Evolutionary conservation across 1,284 basidiomycete genomes (phyloP).

Genomic region (Porogramme epimiltina): DNA sequence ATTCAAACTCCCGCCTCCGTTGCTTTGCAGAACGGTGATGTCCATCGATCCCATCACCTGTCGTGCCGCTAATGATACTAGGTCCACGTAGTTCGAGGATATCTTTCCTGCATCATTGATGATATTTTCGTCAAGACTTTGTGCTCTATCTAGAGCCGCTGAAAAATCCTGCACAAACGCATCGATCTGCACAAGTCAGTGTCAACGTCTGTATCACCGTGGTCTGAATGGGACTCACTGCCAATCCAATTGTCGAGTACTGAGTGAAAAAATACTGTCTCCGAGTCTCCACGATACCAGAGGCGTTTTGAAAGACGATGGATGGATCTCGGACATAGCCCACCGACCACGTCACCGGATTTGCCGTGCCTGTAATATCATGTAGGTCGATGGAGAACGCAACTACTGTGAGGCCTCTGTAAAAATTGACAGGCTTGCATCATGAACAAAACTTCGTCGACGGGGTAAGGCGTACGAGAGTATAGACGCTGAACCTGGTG

Average conservation of each 20-base stretch:
- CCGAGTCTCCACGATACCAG: slow-evolving; percentile 21
- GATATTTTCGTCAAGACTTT: background rate
- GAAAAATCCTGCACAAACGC: background rate
- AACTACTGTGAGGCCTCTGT: no score
- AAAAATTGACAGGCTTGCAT: no score
- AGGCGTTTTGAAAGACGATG: slow-evolving; percentile 17
- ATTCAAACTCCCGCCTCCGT: no score
- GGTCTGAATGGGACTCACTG: no score
- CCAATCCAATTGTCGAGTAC: background rate
- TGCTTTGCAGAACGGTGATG: background rate
- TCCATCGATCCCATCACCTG: background rate
- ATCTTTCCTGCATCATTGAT: background rate
- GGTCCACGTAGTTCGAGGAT: background rate
- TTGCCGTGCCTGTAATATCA: slow-evolving; percentile 12
- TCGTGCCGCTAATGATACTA: background rate
- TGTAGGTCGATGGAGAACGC: slow-evolving; percentile 26
- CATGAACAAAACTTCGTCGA: no score
- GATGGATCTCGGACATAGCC: slow-evolving; percentile 26
- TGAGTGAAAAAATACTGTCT: background rate
- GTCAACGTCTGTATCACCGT: background rate
- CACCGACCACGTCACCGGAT: slow-evolving; percentile 24
- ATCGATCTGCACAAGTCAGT: background rate
- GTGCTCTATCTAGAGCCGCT: background rate
- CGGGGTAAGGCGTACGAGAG: no score
- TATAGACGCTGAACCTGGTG: background rate